phyloP scores from a whole-genome alignment of 148 eudicot species.

The Pharnaceum exiguum region DNA sequence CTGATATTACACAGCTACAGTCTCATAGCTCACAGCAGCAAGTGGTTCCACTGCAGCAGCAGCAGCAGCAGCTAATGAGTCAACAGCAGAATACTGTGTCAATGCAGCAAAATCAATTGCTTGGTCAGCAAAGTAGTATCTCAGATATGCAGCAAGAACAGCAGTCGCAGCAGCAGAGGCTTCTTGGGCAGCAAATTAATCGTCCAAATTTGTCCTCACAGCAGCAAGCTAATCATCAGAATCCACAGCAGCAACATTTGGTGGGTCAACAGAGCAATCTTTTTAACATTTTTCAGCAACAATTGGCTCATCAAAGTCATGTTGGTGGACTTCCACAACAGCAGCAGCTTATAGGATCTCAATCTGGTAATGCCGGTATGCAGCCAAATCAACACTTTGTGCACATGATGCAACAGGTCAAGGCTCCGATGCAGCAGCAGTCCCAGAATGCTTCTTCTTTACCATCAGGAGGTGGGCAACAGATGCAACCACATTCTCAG shows the following conservation, averaged over 20 bases:
- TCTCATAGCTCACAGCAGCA: constrained; percentile 46
- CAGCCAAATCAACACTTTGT: constrained; percentile 59
- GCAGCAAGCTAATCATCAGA: constrained; percentile 52
- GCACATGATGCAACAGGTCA: constrained; percentile 63
- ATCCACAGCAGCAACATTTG: constrained; percentile 43
- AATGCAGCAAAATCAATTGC: constrained; percentile 55
- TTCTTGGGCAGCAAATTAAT: constrained; percentile 58
- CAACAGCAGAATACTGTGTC: constrained; percentile 48
- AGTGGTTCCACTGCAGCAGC: constrained; percentile 34
- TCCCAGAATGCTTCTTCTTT: constrained; percentile 44
- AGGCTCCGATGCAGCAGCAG: constrained; percentile 60
- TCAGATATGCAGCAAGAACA: constrained; percentile 66
- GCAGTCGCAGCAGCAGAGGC: constrained; percentile 41
- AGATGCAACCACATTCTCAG: constrained; percentile 50
- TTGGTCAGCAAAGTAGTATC: constrained; percentile 62
- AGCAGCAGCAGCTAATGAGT: constrained; percentile 45
- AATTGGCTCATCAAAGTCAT: constrained; percentile 55
- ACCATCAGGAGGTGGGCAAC: constrained; percentile 54
- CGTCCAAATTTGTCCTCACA: constrained; percentile 57
- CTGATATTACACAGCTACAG: constrained; percentile 53
- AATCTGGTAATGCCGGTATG: constrained; percentile 58
- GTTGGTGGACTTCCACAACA: constrained; percentile 46
- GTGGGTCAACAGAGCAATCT: constrained; percentile 47
- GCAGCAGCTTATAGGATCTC: constrained; percentile 62
- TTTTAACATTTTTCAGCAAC: constrained; percentile 62